Evolutionary conservation across 192 early-diverging fungal genomes (phyloP).

Genomic region (Entophlyctis luteolus): DNA sequence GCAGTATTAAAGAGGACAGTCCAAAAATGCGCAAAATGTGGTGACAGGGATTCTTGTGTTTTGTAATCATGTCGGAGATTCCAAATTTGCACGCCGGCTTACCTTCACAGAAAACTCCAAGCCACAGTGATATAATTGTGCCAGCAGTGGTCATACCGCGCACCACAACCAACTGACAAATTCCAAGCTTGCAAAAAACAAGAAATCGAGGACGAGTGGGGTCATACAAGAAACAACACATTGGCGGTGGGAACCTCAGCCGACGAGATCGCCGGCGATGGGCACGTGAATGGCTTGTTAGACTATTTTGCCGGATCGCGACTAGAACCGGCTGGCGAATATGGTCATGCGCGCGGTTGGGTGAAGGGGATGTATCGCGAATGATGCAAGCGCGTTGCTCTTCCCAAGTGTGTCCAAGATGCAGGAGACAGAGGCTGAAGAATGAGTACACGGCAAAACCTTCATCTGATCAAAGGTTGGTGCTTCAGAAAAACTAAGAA

Average conservation of each 20-base stretch:
- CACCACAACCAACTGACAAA: conserved; percentile 18
- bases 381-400: conserved; percentile 43
- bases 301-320: too few relatives aligned
- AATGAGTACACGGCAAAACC: conserved; percentile 64
- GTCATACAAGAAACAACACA: conserved; percentile 59
- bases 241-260: conserved; percentile 52
- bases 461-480: conserved; percentile 8
- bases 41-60: conserved; percentile 54
- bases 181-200: conserved; percentile 59
- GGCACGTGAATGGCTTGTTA: too few relatives aligned
- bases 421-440: conserved; percentile 64
- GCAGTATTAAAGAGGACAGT: conserved; percentile 56
- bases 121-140: neutral
- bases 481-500: neutral
- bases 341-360: too few relatives aligned
- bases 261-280: too few relatives aligned
- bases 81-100: neutral
- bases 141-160: neutral
- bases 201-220: conserved; percentile 54
- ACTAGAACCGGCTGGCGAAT: too few relatives aligned
- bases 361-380: too few relatives aligned
- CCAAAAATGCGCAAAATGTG: conserved; percentile 63
- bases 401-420: conserved; percentile 47
- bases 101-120: conserved; percentile 6
- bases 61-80: conserved; percentile 37